Conservation (phyloP, 1,139 yeast genomes). For the Debaryomycetaceae sp. region DNA sequence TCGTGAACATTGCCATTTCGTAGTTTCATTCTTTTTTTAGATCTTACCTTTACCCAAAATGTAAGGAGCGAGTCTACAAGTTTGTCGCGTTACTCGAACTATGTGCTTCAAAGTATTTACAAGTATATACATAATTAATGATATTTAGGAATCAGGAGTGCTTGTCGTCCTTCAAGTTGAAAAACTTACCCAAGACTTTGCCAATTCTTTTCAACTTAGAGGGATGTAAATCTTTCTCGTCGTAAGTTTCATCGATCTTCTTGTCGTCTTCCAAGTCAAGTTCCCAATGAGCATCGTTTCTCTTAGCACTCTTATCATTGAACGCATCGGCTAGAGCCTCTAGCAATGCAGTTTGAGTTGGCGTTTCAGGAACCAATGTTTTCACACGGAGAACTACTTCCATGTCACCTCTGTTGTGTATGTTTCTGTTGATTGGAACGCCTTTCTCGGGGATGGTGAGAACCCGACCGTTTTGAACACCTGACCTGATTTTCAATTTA, state of each 20-base stretch:
- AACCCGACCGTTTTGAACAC: conserved; percentile 74
- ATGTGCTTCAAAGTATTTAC: not conserved
- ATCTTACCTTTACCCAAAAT: no score
- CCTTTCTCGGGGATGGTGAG: conserved; percentile 86
- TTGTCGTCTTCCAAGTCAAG: conserved; percentile 32
- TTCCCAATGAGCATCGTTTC: conserved; percentile 60
- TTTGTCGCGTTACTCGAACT: not conserved
- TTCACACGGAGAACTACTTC: conserved; percentile 71
- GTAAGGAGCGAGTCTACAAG: no score
- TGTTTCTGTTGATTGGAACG: conserved; percentile 62
- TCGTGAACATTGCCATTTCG: no score
- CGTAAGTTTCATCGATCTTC: conserved; percentile 19
- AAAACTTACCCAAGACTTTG: conserved; percentile 58
- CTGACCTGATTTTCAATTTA: conserved; percentile 79
- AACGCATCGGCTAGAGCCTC: conserved; percentile 94
- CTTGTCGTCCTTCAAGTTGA: conserved; percentile 46
- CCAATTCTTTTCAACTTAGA: conserved; percentile 60
- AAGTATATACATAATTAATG: conserved; percentile 4
- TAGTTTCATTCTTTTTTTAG: no score
- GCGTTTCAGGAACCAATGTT: conserved; percentile 70
- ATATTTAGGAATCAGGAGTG: conserved; percentile 1
- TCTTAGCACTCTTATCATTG: conserved; percentile 73
- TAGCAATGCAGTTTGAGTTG: conserved; percentile 86
- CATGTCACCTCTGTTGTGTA: conserved; percentile 73
- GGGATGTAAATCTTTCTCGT: conserved; percentile 49